Percentiles rank a stretch among this genome's conserved stretches.
phyloP scores from a whole-genome alignment of 306 rosid genomes.

The Fragaria ananassa region DNA sequence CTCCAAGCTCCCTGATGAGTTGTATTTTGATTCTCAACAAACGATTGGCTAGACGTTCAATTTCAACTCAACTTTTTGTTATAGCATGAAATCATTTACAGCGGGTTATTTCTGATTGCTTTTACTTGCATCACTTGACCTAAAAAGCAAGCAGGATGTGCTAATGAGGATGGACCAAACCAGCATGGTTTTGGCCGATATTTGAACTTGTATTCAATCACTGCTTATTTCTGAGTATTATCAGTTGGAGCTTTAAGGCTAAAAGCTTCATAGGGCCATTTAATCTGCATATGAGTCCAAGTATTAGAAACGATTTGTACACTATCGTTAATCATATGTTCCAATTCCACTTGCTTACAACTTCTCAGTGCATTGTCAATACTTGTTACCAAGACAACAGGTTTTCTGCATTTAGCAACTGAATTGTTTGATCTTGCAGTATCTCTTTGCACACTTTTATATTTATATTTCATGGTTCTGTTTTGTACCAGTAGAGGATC shows the following conservation, averaged over 20 bases:
- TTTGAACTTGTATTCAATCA: neutral
- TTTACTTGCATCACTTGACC: neutral
- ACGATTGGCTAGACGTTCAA: neutral
- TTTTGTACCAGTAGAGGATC: neutral
- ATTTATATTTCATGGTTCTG: neutral
- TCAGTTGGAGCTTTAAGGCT: neutral
- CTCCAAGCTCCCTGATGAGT: neutral
- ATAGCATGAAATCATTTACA: neutral
- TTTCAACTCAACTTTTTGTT: neutral
- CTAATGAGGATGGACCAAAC: neutral
- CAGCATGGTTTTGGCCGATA: neutral
- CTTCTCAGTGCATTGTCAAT: neutral
- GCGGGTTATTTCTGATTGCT: neutral
- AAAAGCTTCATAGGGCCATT: neutral
- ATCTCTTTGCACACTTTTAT: neutral
- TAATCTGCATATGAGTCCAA: neutral
- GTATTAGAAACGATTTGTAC: neutral
- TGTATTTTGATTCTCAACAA: neutral
- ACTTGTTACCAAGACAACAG: neutral
- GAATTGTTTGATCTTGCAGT: slow-evolving; percentile 3
- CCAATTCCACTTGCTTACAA: neutral
- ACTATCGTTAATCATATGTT: neutral
- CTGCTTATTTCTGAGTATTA: neutral
- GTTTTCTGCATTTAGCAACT: neutral
- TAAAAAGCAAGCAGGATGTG: neutral